phyloP scores from a whole-genome alignment of 257 asterid species.

The Nicotiana undulata region DNA sequence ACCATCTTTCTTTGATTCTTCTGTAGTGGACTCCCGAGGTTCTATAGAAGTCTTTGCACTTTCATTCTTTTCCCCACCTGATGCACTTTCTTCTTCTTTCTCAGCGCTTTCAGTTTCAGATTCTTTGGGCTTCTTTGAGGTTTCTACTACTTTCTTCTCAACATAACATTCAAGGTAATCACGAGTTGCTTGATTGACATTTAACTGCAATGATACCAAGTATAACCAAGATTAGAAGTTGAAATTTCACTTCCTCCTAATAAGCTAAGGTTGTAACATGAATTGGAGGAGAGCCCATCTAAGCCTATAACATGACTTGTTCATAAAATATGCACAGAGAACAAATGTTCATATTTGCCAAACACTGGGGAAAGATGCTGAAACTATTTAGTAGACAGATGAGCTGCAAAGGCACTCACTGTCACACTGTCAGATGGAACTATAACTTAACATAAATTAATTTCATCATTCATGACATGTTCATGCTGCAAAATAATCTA shows the following conservation, averaged over 20 bases:
- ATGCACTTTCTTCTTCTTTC: constrained; percentile 38
- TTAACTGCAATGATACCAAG: constrained; percentile 49
- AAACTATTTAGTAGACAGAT: not conserved
- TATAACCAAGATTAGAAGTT: constrained; percentile 25
- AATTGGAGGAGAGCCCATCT: not conserved
- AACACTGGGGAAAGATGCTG: not conserved
- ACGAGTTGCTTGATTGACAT: constrained; percentile 69
- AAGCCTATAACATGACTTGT: not conserved
- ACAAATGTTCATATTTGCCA: not conserved
- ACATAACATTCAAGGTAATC: constrained; percentile 69
- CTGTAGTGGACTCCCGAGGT: constrained; percentile 35
- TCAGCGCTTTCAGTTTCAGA: constrained; percentile 40
- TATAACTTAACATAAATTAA: not conserved
- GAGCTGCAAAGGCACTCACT: not conserved
- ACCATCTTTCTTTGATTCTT: constrained; percentile 43
- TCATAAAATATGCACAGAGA: not conserved
- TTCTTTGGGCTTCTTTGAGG: constrained; percentile 37
- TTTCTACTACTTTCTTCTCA: constrained; percentile 54
- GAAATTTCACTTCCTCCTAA: not conserved
- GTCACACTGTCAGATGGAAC: not conserved
- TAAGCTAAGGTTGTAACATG: not conserved
- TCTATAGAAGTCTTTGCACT: constrained; percentile 34
- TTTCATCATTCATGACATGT: not conserved
- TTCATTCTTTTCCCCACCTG: constrained; percentile 43
- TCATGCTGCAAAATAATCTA: not conserved